These are phyloP conservation scores for Wickerhamomyces rabaulensis DNA, from an alignment of 805 yeast species.

Conservation along the genomic window DNA sequence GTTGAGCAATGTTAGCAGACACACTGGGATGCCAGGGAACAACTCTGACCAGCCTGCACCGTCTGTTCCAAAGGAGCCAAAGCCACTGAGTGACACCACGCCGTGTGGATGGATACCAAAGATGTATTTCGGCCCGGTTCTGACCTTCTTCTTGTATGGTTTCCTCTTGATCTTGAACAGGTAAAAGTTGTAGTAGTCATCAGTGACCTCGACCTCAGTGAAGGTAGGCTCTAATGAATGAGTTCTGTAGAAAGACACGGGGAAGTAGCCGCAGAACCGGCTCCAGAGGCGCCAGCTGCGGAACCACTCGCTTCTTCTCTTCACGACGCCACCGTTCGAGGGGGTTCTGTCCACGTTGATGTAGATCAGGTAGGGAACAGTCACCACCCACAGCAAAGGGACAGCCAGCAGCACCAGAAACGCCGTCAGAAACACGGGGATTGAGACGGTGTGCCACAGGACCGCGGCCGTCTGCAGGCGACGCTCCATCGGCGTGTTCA, in stretches of 20 bases:
- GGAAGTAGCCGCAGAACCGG: constrained; percentile 74
- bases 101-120: constrained; percentile 98
- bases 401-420: constrained; percentile 55
- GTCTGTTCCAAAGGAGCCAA: constrained; percentile 80
- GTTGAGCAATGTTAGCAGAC: constrained; percentile 73
- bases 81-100: constrained; percentile 84
- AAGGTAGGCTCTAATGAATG: constrained; percentile 71
- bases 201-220: constrained; percentile 27
- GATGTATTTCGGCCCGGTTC: constrained; percentile 70
- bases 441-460: constrained; percentile 68
- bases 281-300: constrained; percentile 59
- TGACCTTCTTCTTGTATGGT: constrained; percentile 26
- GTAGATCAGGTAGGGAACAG: constrained; percentile 61
- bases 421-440: constrained; percentile 51
- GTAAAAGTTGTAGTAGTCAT: constrained; percentile 15
- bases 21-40: constrained; percentile 81
- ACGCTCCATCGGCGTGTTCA: constrained; percentile 47
- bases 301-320: constrained; percentile 51
- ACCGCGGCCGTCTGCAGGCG: constrained; percentile 65
- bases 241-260: constrained; percentile 65
- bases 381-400: constrained; percentile 61
- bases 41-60: constrained; percentile 62
- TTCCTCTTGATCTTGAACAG: constrained; percentile 16
- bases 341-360: constrained; percentile 60
- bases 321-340: constrained; percentile 62